Percentiles rank a stretch among this genome's conserved stretches.
phyloP scores from a whole-genome alignment of 83 land plant genomes.

The Isoetes engelmannii region DNA sequence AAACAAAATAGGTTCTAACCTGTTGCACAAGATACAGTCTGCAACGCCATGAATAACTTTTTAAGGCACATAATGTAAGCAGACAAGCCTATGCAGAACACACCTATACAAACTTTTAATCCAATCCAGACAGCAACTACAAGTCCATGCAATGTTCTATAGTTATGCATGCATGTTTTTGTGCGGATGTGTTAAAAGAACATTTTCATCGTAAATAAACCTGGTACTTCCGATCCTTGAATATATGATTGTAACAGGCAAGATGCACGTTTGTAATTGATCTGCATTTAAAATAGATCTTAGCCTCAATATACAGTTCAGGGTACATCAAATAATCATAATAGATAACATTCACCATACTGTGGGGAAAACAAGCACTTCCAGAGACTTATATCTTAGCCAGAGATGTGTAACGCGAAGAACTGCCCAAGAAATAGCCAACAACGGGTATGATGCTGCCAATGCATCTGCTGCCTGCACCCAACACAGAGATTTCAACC shows the following conservation, averaged over 20 bases:
- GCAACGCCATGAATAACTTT: neutral
- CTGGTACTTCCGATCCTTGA: constrained; percentile 45
- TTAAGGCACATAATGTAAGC: too few relatives aligned
- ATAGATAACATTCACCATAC: constrained; percentile 33
- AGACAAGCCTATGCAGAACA: neutral
- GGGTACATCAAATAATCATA: too few relatives aligned
- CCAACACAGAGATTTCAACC: neutral
- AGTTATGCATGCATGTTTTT: too few relatives aligned
- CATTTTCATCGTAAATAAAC: constrained; percentile 15
- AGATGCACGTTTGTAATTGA: constrained; percentile 84
- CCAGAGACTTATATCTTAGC: constrained; percentile 73
- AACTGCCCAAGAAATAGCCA: constrained; percentile 50
- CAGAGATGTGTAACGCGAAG: constrained; percentile 71
- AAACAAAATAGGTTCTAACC: constrained; percentile 21
- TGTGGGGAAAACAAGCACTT: constrained; percentile 56
- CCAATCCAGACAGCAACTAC: neutral
- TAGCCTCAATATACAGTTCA: too few relatives aligned
- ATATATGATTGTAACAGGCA: constrained; percentile 59
- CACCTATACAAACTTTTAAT: neutral
- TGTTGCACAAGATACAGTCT: constrained; percentile 25
- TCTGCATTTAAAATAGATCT: constrained; percentile 30
- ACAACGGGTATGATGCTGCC: constrained; percentile 47
- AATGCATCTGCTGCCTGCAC: constrained; percentile 68
- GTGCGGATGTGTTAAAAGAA: neutral
- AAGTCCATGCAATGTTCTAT: too few relatives aligned